A percentile compares a stretch with the other conserved stretches of the same genome.
Conservation (phyloP, 2,329 filamentous ascomycete genomes). For the Botrytis aclada region DNA sequence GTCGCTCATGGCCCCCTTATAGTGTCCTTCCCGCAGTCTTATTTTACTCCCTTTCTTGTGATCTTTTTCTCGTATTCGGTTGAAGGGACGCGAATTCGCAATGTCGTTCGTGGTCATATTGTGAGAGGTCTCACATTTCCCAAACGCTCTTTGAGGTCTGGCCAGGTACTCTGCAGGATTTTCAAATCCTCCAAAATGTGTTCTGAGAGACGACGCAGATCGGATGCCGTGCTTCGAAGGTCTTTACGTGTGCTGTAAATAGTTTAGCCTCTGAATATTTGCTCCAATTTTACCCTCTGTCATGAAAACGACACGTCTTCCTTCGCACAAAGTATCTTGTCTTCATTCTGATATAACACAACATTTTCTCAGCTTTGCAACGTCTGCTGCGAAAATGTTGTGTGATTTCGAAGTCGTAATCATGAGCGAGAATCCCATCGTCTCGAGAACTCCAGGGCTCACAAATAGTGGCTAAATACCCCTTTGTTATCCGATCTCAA, state of each 20-base stretch:
- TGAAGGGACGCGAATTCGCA: neutral
- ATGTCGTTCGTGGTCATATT: neutral
- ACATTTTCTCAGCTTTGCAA: neutral
- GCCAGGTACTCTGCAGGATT: neutral
- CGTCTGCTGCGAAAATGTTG: neutral
- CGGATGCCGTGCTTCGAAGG: neutral
- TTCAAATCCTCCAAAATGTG: no score
- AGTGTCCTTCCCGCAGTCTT: rapidly evolving
- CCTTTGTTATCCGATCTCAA: neutral
- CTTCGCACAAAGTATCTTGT: neutral
- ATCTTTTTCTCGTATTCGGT: neutral
- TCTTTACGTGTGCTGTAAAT: neutral
- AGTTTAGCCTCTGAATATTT: neutral
- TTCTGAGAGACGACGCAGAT: neutral
- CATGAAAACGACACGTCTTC: neutral
- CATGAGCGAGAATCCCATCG: neutral
- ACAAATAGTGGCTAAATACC: no score
- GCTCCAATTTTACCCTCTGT: neutral
- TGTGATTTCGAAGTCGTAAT: neutral
- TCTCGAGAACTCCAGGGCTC: neutral
- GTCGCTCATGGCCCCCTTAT: rapidly evolving
- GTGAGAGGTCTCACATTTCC: neutral
- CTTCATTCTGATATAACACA: neutral
- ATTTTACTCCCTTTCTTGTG: neutral
- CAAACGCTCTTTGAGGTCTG: neutral